Conservation (phyloP, 2,329 filamentous ascomycete genomes). For the Trichoderma harzianum region DNA sequence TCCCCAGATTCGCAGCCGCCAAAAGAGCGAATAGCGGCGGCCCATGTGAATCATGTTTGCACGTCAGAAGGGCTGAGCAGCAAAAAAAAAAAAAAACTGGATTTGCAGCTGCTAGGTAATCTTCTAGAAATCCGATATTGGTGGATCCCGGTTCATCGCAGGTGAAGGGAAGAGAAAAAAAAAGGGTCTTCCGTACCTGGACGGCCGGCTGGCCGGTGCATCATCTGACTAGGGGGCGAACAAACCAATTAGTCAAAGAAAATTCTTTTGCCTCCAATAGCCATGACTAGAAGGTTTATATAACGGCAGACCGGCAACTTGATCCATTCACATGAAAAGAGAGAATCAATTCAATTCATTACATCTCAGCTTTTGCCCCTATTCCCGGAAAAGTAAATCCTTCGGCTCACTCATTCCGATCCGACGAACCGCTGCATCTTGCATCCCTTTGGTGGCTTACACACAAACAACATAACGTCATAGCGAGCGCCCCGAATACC, state of each 20-base stretch:
- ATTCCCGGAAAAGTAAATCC: background rate
- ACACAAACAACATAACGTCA: background rate
- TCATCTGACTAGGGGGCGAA: background rate
- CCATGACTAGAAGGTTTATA: background rate
- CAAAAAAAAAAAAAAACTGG: background rate
- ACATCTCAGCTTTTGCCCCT: background rate
- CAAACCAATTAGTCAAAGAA: background rate
- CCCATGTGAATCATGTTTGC: background rate
- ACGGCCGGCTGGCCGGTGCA: background rate
- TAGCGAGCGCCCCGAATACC: background rate
- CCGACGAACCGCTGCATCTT: background rate
- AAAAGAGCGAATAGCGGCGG: background rate
- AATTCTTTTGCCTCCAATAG: background rate
- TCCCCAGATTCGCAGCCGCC: conserved; percentile 1
- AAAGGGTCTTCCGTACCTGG: background rate
- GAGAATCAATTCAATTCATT: background rate
- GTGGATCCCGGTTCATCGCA: background rate
- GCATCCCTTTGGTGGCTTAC: background rate
- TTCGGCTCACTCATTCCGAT: background rate
- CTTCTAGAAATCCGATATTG: background rate
- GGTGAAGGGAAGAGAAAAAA: background rate
- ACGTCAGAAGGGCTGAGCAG: background rate
- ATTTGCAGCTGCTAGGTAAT: background rate
- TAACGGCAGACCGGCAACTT: background rate
- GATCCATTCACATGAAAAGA: background rate